Base-by-base conservation (phyloP, 257 asterid genomes). In the Gardenia jasminoides region DNA sequence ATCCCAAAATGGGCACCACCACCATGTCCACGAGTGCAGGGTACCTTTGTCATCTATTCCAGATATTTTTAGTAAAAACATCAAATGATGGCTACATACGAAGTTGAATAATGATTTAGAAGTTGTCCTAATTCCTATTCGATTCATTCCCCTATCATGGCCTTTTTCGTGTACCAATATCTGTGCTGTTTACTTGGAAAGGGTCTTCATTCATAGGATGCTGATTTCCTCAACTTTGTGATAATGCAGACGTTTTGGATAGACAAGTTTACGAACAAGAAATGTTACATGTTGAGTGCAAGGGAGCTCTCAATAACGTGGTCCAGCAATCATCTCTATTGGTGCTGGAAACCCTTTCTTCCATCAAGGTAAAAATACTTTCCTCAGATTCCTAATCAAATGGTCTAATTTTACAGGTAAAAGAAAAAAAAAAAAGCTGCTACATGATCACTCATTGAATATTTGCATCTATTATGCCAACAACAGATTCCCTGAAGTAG, bases 331-430 rank as follows among this genome's bases (percentile, higher is more conserved):
- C 83, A 86, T 65, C 84, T 91, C 1, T 86, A 75, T 66, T 93
- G 98, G 98, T 89, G 92, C 77, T 89, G 97, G 98, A 93, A 91
- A 77, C 83, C 88, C 77, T 85, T 87, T 52, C 81, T 68, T 65
- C 44, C 61, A 7, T 80, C 83, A 5, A 74, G 82, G 77, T 75
- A 43, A 48, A 43, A 48, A 22, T 33, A 11, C 68, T 20, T 20
- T 0, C 20, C 24, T 59, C 30, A 61, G 0, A 9, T 61, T 61
- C 67, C 5, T 24, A 10, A n/a, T 59, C 28, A 36, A 36, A n/a
- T n/a, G n/a, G n/a, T 48, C 15, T 10, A 48, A 48, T 9, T 11
- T 10, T 46, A n/a, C n/a, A 5, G 3, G 7, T 46, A 46, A 46
- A 46, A 46, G 10, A 43, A 43, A 43, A 43, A 43, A 43, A 43